phyloP scores from a whole-genome alignment of 805 yeast species.

The Candida vaughaniae region DNA sequence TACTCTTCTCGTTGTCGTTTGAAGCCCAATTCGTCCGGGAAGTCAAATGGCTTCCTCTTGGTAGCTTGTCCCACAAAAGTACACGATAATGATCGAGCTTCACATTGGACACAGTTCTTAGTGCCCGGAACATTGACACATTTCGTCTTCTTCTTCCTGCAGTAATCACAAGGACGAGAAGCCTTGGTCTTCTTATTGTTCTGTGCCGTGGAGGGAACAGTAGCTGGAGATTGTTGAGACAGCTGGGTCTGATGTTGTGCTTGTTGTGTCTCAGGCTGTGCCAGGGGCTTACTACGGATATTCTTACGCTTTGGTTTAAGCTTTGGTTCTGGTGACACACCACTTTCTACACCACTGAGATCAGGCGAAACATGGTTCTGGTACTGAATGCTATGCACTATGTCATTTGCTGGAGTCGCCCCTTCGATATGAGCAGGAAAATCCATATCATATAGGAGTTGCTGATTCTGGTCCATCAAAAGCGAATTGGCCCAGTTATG shows the following conservation, averaged over 20 bases:
- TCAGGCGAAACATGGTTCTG: slow-evolving; percentile 25
- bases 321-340: not conserved
- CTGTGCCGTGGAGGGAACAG: not conserved
- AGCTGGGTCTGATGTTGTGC: not conserved
- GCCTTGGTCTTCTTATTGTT: slow-evolving; percentile 30
- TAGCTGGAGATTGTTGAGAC: slow-evolving; percentile 2
- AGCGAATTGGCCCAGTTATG: slow-evolving; percentile 34
- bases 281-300: not conserved
- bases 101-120: slow-evolving; percentile 73
- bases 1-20: slow-evolving; percentile 21
- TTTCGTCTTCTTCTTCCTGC: slow-evolving; percentile 74
- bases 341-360: not conserved
- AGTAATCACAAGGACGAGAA: slow-evolving; percentile 77
- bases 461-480: slow-evolving; percentile 30
- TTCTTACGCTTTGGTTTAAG: not conserved
- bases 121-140: slow-evolving; percentile 70
- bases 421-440: slow-evolving; percentile 18
- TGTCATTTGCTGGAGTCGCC: slow-evolving; percentile 18
- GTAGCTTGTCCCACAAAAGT: slow-evolving; percentile 63
- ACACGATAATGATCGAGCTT: slow-evolving; percentile 68
- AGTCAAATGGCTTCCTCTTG: slow-evolving; percentile 32
- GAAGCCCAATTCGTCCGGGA: slow-evolving; percentile 12
- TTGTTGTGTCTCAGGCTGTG: not conserved
- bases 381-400: slow-evolving; percentile 31
- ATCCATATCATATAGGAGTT: slow-evolving; percentile 34